Percentiles rank a stretch among this genome's conserved stretches.
Conservation (phyloP, 176 grass and related monocot species). For the Hordeum marinum region DNA sequence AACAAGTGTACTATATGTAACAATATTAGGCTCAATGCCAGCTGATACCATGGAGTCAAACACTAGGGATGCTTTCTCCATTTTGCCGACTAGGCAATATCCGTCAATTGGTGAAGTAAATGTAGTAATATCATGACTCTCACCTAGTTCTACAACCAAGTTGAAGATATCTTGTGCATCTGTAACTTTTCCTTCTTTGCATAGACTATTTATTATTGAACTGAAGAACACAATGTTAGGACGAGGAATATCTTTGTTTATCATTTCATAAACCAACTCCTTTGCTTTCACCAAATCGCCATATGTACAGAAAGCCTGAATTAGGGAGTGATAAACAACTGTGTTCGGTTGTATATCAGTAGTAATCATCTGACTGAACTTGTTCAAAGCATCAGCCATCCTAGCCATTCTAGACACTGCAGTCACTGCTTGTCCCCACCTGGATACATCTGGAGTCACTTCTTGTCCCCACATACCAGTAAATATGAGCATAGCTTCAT, state of each 20-base stretch:
- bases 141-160: too few species aligned
- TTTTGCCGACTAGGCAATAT: background rate
- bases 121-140: background rate
- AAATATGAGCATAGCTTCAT: background rate
- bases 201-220: too few species aligned
- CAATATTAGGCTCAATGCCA: background rate
- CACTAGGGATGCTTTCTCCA: background rate
- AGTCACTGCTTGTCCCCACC: background rate
- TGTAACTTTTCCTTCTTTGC: too few species aligned
- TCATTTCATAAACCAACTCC: background rate
- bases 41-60: background rate
- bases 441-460: background rate
- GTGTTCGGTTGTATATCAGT: background rate
- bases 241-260: background rate
- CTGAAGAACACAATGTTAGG: too few species aligned
- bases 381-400: background rate
- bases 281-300: background rate
- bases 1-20: background rate
- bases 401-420: background rate
- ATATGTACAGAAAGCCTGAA: background rate
- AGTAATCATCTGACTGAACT: background rate
- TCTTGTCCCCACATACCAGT: background rate
- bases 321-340: background rate
- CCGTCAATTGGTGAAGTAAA: background rate
- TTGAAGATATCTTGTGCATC: too few species aligned